These are phyloP conservation scores for Skeletonema marinoi DNA, from an alignment of 108 stramenopile genomes.

Conservation along the genomic window DNA sequence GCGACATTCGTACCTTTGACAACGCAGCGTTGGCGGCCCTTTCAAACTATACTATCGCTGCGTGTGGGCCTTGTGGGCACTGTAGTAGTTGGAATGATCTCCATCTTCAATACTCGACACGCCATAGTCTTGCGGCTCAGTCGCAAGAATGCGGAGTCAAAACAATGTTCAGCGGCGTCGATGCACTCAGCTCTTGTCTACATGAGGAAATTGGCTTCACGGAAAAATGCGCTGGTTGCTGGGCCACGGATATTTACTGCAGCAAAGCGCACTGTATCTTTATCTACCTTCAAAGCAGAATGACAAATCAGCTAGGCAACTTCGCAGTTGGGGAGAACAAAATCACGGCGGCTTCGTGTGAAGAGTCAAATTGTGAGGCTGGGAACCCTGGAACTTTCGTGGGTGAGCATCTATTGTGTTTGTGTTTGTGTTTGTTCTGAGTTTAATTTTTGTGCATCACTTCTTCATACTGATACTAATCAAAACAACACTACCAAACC, in stretches of 20 bases:
- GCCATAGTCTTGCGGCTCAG: neutral
- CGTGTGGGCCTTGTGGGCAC: conserved; percentile 6
- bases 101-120: conserved; percentile 14
- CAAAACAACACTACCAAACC: no score
- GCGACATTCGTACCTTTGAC: conserved; percentile 6
- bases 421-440: no score
- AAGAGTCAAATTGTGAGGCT: conserved; percentile 24
- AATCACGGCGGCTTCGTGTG: conserved; percentile 16
- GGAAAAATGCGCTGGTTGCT: conserved; percentile 11
- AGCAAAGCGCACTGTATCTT: conserved; percentile 3
- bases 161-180: conserved; percentile 3
- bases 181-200: neutral
- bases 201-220: conserved; percentile 3
- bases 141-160: conserved; percentile 9
- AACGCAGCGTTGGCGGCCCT: neutral
- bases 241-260: conserved; percentile 9
- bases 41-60: conserved; percentile 3
- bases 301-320: conserved; percentile 12
- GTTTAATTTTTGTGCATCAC: no score
- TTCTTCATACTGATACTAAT: no score
- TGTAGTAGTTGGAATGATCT: conserved; percentile 24
- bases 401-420: no score
- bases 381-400: conserved; percentile 21
- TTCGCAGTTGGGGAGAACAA: conserved; percentile 2
- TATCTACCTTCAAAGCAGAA: conserved; percentile 12